Conservation (phyloP, 306 rosid genomes). For the Vigna hirtella region DNA sequence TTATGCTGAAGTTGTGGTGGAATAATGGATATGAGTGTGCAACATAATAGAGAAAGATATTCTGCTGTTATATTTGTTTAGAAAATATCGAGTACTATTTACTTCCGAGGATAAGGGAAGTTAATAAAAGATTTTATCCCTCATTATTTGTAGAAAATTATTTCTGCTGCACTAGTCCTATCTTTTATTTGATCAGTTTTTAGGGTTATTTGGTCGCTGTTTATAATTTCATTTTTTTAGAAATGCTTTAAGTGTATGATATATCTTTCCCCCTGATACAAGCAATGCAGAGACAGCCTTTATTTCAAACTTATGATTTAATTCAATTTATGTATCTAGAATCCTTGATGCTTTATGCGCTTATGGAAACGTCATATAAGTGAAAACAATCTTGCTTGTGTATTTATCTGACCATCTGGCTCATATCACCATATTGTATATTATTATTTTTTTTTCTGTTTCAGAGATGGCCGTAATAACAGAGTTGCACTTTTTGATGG, state of each 20-base stretch:
- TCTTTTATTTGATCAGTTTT: not conserved
- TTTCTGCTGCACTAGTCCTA: not conserved
- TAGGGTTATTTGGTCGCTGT: constrained; percentile 3
- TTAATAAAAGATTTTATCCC: not conserved
- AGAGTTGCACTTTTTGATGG: constrained; percentile 65
- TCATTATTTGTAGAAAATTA: not conserved
- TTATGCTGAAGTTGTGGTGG: constrained; percentile 19
- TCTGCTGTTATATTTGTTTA: constrained; percentile 2
- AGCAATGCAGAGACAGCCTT: not conserved
- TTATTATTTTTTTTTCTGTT: not conserved
- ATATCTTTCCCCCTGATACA: not conserved
- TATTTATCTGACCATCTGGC: constrained; percentile 14
- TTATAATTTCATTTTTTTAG: not conserved
- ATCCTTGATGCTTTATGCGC: not conserved
- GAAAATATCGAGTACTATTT: not conserved
- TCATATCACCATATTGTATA: not conserved
- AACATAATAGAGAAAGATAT: not conserved
- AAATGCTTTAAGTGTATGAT: not conserved
- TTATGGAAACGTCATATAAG: constrained; percentile 22
- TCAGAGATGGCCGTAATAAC: constrained; percentile 51
- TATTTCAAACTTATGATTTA: not conserved
- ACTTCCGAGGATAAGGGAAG: not conserved
- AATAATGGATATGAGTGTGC: not conserved
- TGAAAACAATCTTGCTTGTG: constrained; percentile 28
- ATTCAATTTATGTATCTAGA: not conserved